Base-by-base conservation (phyloP, 345 rosid species). In the Acer campestre region DNA sequence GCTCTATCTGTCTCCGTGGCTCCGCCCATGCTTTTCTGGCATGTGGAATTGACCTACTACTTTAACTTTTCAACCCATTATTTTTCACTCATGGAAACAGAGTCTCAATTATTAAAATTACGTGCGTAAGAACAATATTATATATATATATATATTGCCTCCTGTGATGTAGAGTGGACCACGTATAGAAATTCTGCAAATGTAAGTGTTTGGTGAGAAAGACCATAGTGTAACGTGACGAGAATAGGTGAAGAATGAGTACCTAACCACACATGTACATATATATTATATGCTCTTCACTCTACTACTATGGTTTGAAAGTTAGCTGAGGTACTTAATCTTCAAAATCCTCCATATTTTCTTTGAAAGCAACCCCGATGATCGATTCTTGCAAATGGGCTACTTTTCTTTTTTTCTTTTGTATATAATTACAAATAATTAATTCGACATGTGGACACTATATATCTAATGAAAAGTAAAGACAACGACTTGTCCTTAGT, bases 291-390 rank as follows among this genome's bases (percentile, higher is more conserved):
- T 3, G 56, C 16, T 51, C 6, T 51, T 51, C 18, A 13, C 18
- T 51, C 56, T 51, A 51, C 18, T 51, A 16, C 18, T 51, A 16
- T 4, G 58, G 14, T 69, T 69, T 69, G 59, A 69, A 69, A 48
- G 59, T 69, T 69, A 69, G 73, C 73, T 69, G 61, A 53, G 58
- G n/a, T 14, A 53, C n/a, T 1, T 53, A 4, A 53, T 53, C 58
- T 65, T 20, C 7, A 4, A 11, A 14, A 22, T 14, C 55, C 69
- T 7, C 40, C 7, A 38, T 31, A 61, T 20, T 67, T 46, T 44
- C 20, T 69, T 49, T 23, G 73, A 69, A 69, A 49, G 61, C 29
- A 69, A 22, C 51, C 58, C 3, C 73, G 23, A 14, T 16, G 49
- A 53, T 16, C n/a, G 58, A 53, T 53, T 1, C n/a, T 14, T 16